Evolutionary conservation across 1,139 yeast genomes (phyloP), one percentile per base, ranked within the genome.

Genomic region (Kurtzmaniella quercitrusa): DNA sequence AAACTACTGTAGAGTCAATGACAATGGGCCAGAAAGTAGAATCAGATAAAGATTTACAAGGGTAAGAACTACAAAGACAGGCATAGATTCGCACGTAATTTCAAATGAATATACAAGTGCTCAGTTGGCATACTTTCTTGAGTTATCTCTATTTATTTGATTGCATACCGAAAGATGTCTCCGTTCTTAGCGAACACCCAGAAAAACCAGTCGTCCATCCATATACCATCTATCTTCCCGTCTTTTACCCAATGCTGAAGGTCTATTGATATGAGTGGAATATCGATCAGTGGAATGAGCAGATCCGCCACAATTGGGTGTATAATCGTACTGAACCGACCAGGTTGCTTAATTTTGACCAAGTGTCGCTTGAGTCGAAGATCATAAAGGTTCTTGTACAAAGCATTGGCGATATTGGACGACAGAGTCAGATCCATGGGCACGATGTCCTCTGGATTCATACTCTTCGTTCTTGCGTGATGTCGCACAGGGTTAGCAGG

Each of bases 141-240:
- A n/a, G n/a, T n/a, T n/a, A n/a, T n/a, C n/a, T n/a, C n/a, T n/a
- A 18, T 40, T 39, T 39, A 41, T 27, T 37, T 41, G 34, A 60
- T 53, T 39, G 42, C 42, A 44, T 60, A 63, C 41, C 68, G 67
- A 40, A 78, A 66, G 11, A 77, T 57, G 57, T 79, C 85, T 2
- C 85, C 85, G 38, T 70, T 73, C 41, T 71, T 68, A 2, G 75
- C 70, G 57, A 73, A 75, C 21, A 77, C 70, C 83, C 82, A 79
- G 41, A 79, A 66, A 43, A 60, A 63, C 17, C 50, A 48, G 2
- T 62, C 54, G 40, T 69, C 75, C 37, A 75, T 57, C 46, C 64
- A 62, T 31, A 76, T 57, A 2, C 76, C 74, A 41, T 70, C 68
- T 34, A 78, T 58, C 46, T 78, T 67, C 1, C 82, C 81, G 50